Base-by-base conservation (phyloP, 2,329 filamentous ascomycete species). In the Aspergillus sp. region DNA sequence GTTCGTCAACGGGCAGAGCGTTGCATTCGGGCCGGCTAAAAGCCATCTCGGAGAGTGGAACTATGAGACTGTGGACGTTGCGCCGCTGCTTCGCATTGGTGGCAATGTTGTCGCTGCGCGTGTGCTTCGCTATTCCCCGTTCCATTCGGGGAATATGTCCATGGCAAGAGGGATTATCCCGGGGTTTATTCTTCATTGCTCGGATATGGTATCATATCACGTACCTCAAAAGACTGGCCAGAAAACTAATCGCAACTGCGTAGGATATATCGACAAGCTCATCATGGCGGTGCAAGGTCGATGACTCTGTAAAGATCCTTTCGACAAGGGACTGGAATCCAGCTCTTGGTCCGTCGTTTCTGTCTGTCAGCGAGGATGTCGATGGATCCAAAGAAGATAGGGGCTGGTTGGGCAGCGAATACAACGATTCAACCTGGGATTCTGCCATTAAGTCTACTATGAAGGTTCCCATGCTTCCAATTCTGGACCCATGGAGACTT, bases 11-110 rank as follows among this genome's bases (percentile, higher is more conserved):
- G 57, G 57, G 6, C 17, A n/a, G 7, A 17, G 45, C 12, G 32
- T 48, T 18, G 39, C 41, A 34, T 57, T 56, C 18, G 57, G 57
- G 1, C 57, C 57, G 5, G 50, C 48, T 13, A 59, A 59, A 18
- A 50, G 43, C 4, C 20, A 54, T 22, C 57, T 44, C 5, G 36
- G 36, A 1, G 48, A 54, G 36, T 59, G 50, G 45, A 51, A 55
- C 15, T 54, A 59, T 15, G 57, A 59, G 45, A 59, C 54, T 1
- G 24, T 57, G 2, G 54, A 55, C n/a, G 44, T 59, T 34, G 41
- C 44, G 1, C 54, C 50, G 12, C 52, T 47, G 7, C 32, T 50
- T 2, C 4, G 5, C 13, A 20, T 11, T 2, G 54, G 41, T 2
- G 12, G 3, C 5, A 59, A 59, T 24, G 41, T 57, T 5, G 7